Base-by-base conservation (phyloP, 73 alveolate species). In the Paramecium tetraurelia region DNA sequence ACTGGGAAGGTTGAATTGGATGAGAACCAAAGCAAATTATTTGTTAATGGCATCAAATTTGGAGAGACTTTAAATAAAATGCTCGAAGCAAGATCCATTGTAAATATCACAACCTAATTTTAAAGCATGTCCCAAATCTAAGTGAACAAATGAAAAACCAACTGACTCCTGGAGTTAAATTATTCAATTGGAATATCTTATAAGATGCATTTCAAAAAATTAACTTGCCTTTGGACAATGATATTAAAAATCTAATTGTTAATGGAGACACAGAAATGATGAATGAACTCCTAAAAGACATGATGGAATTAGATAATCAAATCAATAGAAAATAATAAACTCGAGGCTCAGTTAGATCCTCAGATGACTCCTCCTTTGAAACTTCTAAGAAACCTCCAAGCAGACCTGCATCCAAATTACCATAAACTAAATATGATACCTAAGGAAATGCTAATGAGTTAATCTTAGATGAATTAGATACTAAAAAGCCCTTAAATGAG, bases 151-250 rank as follows among this genome's bases (percentile, higher is more conserved):
- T 96, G 86, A 96, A 96, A 57, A 88, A 89, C 14, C 40, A 93
- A 85, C 43, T 68, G 20, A 96, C 98, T 40, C 96, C 97, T 8
- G 93, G 96, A 58, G 93, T 95, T 31, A 95, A 89, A 70, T 92
- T 96, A 50, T 96, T 83, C 85, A 96, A 96, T 92, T 96, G 98
- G 98, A 96, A 96, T 77, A 53, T 93, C 24, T 38, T 96, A 33
- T 38, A 77, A 1, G 94, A 89, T 89, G 94, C 94, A 9, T 70
- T 89, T 77, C 80, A 89, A 89, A 89, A 89, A 57, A 89, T 89
- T 38, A 84, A 84, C 38, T 33, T 89, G 11, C 86, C 90, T 22
- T 70, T 89, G 44, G 94, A 89, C 44, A 70, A 89, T 70, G 94
- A 89, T 72, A 89, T 89, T 8, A 89, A 89, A 38, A 70, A 77